Conservation (phyloP, 306 rosid genomes). For the Glycyrrhiza uralensis region DNA sequence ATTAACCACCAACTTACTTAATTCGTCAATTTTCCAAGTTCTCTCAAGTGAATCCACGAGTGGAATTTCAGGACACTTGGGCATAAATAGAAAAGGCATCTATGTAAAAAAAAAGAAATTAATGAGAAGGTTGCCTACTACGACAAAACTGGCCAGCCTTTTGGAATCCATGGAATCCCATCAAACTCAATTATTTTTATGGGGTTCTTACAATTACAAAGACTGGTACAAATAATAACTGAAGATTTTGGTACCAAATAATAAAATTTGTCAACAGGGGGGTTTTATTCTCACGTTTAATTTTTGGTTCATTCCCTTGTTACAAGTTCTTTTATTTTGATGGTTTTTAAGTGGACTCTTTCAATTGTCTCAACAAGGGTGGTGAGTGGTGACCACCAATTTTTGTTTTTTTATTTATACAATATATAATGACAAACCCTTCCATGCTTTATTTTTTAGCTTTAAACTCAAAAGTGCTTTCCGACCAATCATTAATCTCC, state of each 20-base stretch:
- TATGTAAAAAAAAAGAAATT: slow-evolving; percentile 24
- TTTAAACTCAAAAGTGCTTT: slow-evolving; percentile 47
- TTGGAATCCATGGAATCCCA: slow-evolving; percentile 49
- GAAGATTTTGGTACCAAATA: slow-evolving; percentile 30
- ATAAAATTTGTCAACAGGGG: slow-evolving; percentile 39
- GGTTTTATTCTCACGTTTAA: slow-evolving; percentile 61
- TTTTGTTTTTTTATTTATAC: no score
- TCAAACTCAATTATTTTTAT: slow-evolving; percentile 34
- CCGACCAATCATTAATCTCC: slow-evolving; percentile 83
- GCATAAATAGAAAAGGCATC: slow-evolving; percentile 39
- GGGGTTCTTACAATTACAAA: neutral
- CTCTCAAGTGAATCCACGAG: slow-evolving; percentile 41
- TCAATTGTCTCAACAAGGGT: slow-evolving; percentile 34
- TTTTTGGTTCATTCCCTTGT: slow-evolving; percentile 31
- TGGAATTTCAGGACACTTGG: slow-evolving; percentile 31
- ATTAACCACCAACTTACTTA: slow-evolving; percentile 10
- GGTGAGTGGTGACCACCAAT: slow-evolving; percentile 34
- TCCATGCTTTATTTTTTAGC: slow-evolving; percentile 34
- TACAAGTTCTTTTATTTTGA: neutral
- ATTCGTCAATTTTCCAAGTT: neutral
- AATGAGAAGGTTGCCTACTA: slow-evolving; percentile 49
- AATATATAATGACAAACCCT: slow-evolving; percentile 51
- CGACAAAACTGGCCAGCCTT: slow-evolving; percentile 83
- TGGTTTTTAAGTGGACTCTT: slow-evolving; percentile 28
- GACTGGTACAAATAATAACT: slow-evolving; percentile 32